Evolutionary conservation across 192 early-diverging fungal species (phyloP).

Genomic region (Coemansia sp.): DNA sequence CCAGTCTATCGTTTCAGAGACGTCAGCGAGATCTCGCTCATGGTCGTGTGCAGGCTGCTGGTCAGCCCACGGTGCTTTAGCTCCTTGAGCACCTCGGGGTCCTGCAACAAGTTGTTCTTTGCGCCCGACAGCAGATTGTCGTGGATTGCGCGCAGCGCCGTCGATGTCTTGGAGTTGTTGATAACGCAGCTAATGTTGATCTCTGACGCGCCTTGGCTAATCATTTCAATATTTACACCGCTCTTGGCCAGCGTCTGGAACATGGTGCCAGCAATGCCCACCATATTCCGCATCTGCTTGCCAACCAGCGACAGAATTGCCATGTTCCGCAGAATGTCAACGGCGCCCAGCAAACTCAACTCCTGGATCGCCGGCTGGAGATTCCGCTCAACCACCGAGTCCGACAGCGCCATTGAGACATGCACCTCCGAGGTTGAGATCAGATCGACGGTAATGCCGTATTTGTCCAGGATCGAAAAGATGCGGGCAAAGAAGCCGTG

Average conservation of each 20-base stretch:
- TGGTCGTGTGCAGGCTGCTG: slow-evolving; percentile 28
- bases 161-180: slow-evolving; percentile 61
- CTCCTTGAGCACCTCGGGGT: slow-evolving; percentile 41
- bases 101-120: slow-evolving; percentile 38
- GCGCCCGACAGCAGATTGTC: slow-evolving; percentile 60
- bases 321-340: slow-evolving; percentile 82
- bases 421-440: slow-evolving; percentile 94
- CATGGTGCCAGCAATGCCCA: slow-evolving; percentile 91
- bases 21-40: slow-evolving; percentile 45
- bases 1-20: slow-evolving; percentile 7
- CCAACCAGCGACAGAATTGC: slow-evolving; percentile 96
- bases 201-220: slow-evolving; percentile 95
- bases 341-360: slow-evolving; percentile 73
- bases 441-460: slow-evolving; percentile 90
- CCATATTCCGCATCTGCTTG: slow-evolving; percentile 95
- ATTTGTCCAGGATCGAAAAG: slow-evolving; percentile 84
- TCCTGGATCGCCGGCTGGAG: slow-evolving; percentile 77
- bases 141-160: slow-evolving; percentile 87
- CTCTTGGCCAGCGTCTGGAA: slow-evolving; percentile 84
- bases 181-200: slow-evolving; percentile 99
- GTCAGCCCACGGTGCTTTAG: slow-evolving; percentile 33
- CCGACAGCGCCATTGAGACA: slow-evolving; percentile 79
- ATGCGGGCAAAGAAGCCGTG: slow-evolving; percentile 98
- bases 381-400: slow-evolving; percentile 60
- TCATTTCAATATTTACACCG: slow-evolving; percentile 98